These are phyloP conservation scores for Tulasnella sp. DNA, from an alignment of 768 basidiomycete genomes.

Conservation along the genomic window DNA sequence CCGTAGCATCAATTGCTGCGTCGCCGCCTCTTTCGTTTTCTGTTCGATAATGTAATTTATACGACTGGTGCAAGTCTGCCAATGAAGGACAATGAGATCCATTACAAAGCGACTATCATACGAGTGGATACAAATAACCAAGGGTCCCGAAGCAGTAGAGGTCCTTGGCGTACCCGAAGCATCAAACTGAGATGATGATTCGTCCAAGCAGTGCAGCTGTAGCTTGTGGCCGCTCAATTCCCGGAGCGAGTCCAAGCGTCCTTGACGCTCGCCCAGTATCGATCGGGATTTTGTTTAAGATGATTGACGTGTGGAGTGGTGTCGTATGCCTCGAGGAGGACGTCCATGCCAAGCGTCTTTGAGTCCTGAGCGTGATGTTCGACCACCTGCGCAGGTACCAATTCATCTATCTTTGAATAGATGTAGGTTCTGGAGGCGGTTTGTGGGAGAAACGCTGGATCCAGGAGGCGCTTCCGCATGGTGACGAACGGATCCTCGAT, in stretches of 20 bases:
- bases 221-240: background rate
- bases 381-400: constrained; percentile 38
- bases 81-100: constrained; percentile 17
- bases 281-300: constrained; percentile 33
- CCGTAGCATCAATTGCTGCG: constrained; percentile 1
- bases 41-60: constrained; percentile 10
- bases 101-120: background rate
- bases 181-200: background rate
- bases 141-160: background rate
- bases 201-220: background rate
- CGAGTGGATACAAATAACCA: background rate
- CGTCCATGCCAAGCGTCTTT: background rate
- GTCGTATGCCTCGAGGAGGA: constrained; percentile 34
- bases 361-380: constrained; percentile 37
- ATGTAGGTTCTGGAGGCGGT: constrained; percentile 38
- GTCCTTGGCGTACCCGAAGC: background rate
- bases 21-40: background rate
- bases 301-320: constrained; percentile 39
- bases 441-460: constrained; percentile 35
- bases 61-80: background rate
- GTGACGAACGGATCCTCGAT: constrained; percentile 13
- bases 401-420: constrained; percentile 37
- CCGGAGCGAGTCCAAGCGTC: constrained; percentile 35
- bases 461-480: constrained; percentile 27
- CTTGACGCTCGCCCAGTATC: constrained; percentile 38